phyloP scores from a whole-genome alignment of 192 early-diverging fungal genomes.

The Helicostylum pulchrum region DNA sequence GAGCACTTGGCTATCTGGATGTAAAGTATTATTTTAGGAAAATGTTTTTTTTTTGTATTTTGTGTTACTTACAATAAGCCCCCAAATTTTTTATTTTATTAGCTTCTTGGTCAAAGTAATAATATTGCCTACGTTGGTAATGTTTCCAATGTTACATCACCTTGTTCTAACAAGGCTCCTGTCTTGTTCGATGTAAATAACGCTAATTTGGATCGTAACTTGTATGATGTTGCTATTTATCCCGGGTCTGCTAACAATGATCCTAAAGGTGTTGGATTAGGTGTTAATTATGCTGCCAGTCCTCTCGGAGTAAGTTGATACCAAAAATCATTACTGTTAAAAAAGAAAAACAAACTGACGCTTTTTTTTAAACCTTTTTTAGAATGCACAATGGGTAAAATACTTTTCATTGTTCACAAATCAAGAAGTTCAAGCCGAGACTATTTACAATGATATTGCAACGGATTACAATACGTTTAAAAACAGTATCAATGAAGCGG shows the following conservation, averaged over 20 bases:
- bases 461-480: slow-evolving; percentile 18
- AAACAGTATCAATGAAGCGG: slow-evolving; percentile 12
- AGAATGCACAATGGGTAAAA: slow-evolving; percentile 39
- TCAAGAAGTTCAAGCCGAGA: slow-evolving; percentile 22
- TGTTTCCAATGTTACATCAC: slow-evolving; percentile 35
- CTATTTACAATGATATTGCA: slow-evolving; percentile 32
- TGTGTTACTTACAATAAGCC: not conserved
- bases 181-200: not conserved
- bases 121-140: slow-evolving; percentile 30
- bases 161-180: slow-evolving; percentile 22
- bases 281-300: slow-evolving; percentile 13
- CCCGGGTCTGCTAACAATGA: slow-evolving; percentile 14
- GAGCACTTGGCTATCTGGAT: slow-evolving; percentile 41
- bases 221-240: slow-evolving; percentile 26
- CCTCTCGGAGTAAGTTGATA: slow-evolving; percentile 24
- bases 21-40: slow-evolving; percentile 22
- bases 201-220: slow-evolving; percentile 1
- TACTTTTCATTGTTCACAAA: slow-evolving; percentile 42
- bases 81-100: not conserved
- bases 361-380: not conserved
- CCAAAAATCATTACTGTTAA: not conserved
- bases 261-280: slow-evolving; percentile 25
- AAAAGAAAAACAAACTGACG: not conserved
- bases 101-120: slow-evolving; percentile 33
- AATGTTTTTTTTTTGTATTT: not conserved